Evolutionary conservation across 805 yeast genomes (phyloP), one percentile per base, ranked within the genome.

Genomic region (Suhomyces sp.): DNA sequence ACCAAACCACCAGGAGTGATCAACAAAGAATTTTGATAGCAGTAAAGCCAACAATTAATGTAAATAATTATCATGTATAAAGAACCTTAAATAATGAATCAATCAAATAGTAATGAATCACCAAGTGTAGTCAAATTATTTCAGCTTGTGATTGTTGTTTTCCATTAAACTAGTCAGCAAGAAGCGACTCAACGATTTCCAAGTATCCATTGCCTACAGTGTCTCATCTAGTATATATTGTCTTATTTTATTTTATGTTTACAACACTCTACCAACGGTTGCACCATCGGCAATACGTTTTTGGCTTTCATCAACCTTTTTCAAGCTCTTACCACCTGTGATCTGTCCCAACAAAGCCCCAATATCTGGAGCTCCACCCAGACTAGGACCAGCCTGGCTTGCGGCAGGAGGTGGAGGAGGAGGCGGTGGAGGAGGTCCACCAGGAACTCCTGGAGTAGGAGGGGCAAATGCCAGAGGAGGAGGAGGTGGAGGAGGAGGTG

Each of bases 311-410:
- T 73, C 72, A 3, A 85, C 88, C 59, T 73, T 82, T 54, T 71
- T 78, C 63, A 85, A 74, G 2, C 74, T 48, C 38, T 67, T 74
- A 3, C 90, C 90, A 0, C 78, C 70, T 9, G 72, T 71, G 49
- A 85, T 85, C 63, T 85, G 84, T 3, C 85, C 84, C 50, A 85
- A 70, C 49, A 82, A 69, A 1, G 84, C 84, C 42, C 73, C 62
- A 24, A 85, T 65, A 44, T 75, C 70, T 6, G 73, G 58, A 55
- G 65, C 40, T 22, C 66, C 58, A 45, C 69, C 66, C 7, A 70
- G 55, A 42, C 68, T 55, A 52, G 75, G 68, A 17, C 68, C 55
- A n/a, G 72, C 66, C 3, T 71, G 60, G 5, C 66, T 55, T 12
- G 66, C 59, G 12, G 66, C 62, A 9, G 79, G 73, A 6, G 76